Evolutionary conservation across 1,139 yeast genomes (phyloP), one percentile per base, ranked within the genome.

Genomic region (Chernovozyma aurita): DNA sequence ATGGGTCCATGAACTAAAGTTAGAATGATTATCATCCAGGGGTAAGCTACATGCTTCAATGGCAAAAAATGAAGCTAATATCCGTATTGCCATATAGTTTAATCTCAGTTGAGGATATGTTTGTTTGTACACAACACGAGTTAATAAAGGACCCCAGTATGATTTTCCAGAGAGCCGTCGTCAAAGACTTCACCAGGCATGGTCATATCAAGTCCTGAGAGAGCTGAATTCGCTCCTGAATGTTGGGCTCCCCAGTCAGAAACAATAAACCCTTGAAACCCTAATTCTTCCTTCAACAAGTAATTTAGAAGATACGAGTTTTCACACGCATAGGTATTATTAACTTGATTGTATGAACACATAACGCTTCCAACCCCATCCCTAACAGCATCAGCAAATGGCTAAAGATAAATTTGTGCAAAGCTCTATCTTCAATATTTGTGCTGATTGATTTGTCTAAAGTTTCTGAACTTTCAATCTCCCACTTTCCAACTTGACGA

Each of bases 231-330:
- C 4, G 78, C 76, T 7, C 85, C 85, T 14, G 74, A 55, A 43
- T 73, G 78, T 42, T 73, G 78, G 4, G 81, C 85, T 18, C 77
- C 78, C 84, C 85, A 78, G 49, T 79, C 85, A 24, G 81, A 70
- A 38, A 78, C 70, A 5, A 80, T 80, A 52, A 77, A 78, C 0
- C 85, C 86, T 53, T 79, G 82, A 48, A 79, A 80, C 1, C 82
- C 84, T 40, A 78, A 57, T 55, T 80, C 84, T 37, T 73, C 79
- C 51, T 79, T 79, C 43, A 80, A 59, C 18, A 79, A 55, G 40
- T 70, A 64, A 50, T 79, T 78, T 43, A 80, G 46, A 35, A 76
- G 56, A 43, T 76, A 73, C 1, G 81, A 71, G 52, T 79, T 79
- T 48, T 79, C 81, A 54, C 85, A 78, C 4, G 79, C 75, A 45